Base-by-base conservation (phyloP, 2,329 filamentous ascomycete species). In the Colletotrichum theobromicola region DNA sequence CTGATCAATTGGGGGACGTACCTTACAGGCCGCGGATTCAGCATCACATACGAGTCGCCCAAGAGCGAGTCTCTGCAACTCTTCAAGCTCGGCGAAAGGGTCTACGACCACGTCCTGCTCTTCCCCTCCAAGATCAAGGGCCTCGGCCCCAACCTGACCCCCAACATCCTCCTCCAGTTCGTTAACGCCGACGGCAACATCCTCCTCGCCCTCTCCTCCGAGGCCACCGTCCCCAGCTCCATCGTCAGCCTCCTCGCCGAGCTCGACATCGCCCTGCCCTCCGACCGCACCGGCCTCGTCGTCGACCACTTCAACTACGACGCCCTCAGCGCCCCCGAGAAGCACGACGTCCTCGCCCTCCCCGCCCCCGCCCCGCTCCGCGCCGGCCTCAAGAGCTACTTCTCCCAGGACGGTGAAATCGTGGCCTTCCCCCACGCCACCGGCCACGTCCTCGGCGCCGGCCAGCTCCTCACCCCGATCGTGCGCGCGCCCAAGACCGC, bases 241-340 rank as follows among this genome's bases (percentile, higher is more conserved):
- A 86, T 98, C 79, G 92, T 92, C 77, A 93, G 94, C 55, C 89
- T 98, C 71, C 94, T 98, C 66, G 88, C 94, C 80, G 95, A 98
- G 85, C 89, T 98, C 83, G 96, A 98, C 82, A 94, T 99, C 81
- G 89, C 93, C 78, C 91, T 98, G n/a, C 95, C 97, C 50, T 86
- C 91, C 42, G 96, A 98, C 85, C 94, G 96, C 80, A 95, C 93
- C 70, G 93, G 94, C 72, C 88, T 96, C 72, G 93, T 98, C 7
- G 93, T 98, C 76, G 97, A 98, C 85, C 97, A 99, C 88, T 98
- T 98, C 91, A 94, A 95, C 87, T 97, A 97, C 86, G 96, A 98
- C 81, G 88, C 90, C 71, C 79, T 90, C 35, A 95, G 93, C 53
- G 93, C 96, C 6, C 82, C 92, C 64, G 95, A 98, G 77, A 91